A percentile compares a stretch with the other conserved stretches of the same genome.
phyloP scores from a whole-genome alignment of 73 alveolate genomes.

The Tetrahymena thermophila region DNA sequence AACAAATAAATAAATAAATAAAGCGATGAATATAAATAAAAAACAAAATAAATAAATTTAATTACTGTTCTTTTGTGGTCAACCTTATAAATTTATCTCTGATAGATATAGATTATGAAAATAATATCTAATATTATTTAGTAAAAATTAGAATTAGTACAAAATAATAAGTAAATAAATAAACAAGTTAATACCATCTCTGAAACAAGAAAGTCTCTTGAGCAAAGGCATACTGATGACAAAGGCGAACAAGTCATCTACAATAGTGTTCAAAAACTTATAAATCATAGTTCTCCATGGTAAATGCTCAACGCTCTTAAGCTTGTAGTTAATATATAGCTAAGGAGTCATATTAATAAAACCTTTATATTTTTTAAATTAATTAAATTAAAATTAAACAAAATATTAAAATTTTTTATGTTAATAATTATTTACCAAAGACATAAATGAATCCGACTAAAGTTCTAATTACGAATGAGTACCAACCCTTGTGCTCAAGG shows the following conservation, averaged over 20 bases:
- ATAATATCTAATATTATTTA: conserved; percentile 54
- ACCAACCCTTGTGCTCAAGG: conserved; percentile 77
- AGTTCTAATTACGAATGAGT: conserved; percentile 71
- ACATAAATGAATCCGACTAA: conserved; percentile 78
- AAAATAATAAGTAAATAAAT: background rate
- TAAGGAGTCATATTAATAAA: conserved; percentile 98
- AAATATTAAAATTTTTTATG: too few species aligned
- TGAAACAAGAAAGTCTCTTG: conserved; percentile 93
- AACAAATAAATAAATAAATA: too few species aligned
- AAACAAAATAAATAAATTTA: background rate
- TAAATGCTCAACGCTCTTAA: conserved; percentile 97
- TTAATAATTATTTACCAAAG: conserved; percentile 10
- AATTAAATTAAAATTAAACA: too few species aligned
- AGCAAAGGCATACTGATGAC: conserved; percentile 85
- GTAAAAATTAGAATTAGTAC: background rate
- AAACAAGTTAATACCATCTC: conserved; percentile 72
- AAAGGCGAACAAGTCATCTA: conserved; percentile 97
- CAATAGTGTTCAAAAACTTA: conserved; percentile 93
- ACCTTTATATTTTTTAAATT: conserved; percentile 45
- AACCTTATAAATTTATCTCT: conserved; percentile 86
- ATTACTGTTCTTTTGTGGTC: conserved; percentile 56
- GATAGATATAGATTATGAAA: conserved; percentile 93
- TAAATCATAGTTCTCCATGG: conserved; percentile 97
- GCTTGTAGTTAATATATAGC: conserved; percentile 94
- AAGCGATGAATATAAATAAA: background rate